phyloP scores from a whole-genome alignment of 2,329 filamentous ascomycete genomes.

The Chlorencoelia australis region DNA sequence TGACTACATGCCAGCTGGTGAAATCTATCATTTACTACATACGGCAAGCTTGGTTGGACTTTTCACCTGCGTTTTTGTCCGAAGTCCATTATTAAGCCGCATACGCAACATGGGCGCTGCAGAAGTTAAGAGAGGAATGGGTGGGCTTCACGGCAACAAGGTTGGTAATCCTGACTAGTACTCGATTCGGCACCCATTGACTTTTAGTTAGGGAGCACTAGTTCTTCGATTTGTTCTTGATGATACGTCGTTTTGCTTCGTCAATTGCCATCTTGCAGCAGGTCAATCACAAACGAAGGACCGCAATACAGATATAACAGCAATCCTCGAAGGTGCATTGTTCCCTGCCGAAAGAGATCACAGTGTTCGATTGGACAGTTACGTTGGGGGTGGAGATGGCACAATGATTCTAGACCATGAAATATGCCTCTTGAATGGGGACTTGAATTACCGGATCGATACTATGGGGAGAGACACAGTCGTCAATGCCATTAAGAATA shows the following conservation, averaged over 20 bases:
- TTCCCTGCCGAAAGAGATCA: conserved; percentile 65
- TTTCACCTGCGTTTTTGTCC: conserved; percentile 94
- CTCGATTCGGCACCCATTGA: conserved; percentile 8
- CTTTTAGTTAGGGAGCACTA: conserved; percentile 56
- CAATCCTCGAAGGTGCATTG: conserved; percentile 71
- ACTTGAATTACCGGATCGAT: conserved; percentile 97
- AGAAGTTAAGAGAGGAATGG: conserved; percentile 93
- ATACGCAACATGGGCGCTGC: conserved; percentile 69
- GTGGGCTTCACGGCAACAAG: conserved; percentile 91
- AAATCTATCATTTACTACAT: conserved; percentile 77
- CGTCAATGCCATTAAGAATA: conserved; percentile 69
- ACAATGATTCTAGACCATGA: conserved; percentile 94
- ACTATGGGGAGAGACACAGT: conserved; percentile 92
- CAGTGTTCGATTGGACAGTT: conserved; percentile 62
- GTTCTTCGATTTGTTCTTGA: conserved; percentile 88
- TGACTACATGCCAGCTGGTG: conserved; percentile 66
- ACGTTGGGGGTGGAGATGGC: conserved; percentile 85
- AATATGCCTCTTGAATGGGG: conserved; percentile 91
- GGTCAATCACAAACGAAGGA: conserved; percentile 84
- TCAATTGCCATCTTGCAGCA: conserved; percentile 95
- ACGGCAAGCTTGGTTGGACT: conserved; percentile 85
- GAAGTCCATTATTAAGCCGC: conserved; percentile 62
- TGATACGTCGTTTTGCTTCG: conserved; percentile 87
- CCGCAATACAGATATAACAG: conserved; percentile 85
- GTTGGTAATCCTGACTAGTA: conserved; percentile 23